Evolutionary conservation across 1,284 basidiomycete genomes (phyloP).

Genomic region (Anthracocystis setariae): DNA sequence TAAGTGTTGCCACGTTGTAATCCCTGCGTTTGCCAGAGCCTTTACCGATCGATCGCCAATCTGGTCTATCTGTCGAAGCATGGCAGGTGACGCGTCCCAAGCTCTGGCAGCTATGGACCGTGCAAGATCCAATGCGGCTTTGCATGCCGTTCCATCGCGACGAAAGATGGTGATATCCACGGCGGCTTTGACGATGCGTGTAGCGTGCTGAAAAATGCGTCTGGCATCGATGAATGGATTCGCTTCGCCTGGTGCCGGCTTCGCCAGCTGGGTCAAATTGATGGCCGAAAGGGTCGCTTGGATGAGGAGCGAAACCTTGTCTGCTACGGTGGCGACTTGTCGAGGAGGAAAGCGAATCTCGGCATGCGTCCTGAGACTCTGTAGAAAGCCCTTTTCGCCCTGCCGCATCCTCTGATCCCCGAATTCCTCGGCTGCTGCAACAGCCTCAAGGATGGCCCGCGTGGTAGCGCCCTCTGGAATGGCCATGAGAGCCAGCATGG

Average conservation of each 20-base stretch:
- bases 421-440: constrained; percentile 65
- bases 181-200: constrained; percentile 42
- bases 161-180: constrained; percentile 45
- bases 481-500: constrained; percentile 46
- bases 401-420: constrained; percentile 60
- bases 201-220: constrained; percentile 43
- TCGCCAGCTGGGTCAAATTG: constrained; percentile 38
- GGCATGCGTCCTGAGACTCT: constrained; percentile 26
- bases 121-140: constrained; percentile 48
- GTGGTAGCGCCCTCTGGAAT: constrained; percentile 19
- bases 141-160: constrained; percentile 44
- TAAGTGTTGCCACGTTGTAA: constrained; percentile 36
- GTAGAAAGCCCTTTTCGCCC: constrained; percentile 64
- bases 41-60: constrained; percentile 79
- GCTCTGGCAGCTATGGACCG: constrained; percentile 76
- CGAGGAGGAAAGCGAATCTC: constrained; percentile 59
- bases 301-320: constrained; percentile 58
- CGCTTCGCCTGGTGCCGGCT: constrained; percentile 21
- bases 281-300: constrained; percentile 51
- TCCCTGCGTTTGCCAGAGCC: constrained; percentile 45
- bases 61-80: constrained; percentile 79
- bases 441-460: constrained; percentile 35
- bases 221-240: constrained; percentile 36
- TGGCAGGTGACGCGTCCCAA: constrained; percentile 83
- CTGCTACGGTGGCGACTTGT: constrained; percentile 38